phyloP scores from a whole-genome alignment of 345 rosid genomes.

The Triadica sebifera region DNA sequence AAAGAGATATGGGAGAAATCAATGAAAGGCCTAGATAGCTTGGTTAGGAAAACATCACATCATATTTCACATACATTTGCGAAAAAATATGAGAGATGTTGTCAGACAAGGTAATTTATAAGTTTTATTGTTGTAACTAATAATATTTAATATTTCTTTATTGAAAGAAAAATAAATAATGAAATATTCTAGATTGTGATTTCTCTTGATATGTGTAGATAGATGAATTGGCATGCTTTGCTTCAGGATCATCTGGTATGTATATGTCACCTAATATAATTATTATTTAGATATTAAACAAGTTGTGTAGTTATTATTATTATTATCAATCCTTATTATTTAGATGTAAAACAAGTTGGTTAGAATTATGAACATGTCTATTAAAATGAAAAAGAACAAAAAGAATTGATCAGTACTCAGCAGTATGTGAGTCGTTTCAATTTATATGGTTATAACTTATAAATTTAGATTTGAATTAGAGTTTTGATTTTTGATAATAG shows the following conservation, averaged over 20 bases:
- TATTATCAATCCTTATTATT: too few relatives aligned
- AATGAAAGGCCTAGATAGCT: slow-evolving; percentile 83
- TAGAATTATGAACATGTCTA: too few relatives aligned
- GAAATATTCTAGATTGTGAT: not conserved
- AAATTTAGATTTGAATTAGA: too few relatives aligned
- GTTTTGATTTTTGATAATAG: too few relatives aligned
- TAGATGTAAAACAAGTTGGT: too few relatives aligned
- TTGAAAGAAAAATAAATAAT: not conserved
- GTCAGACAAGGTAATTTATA: slow-evolving; percentile 62
- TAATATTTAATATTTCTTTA: not conserved
- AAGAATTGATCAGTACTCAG: too few relatives aligned
- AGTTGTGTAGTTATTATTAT: too few relatives aligned
- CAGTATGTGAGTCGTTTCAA: too few relatives aligned
- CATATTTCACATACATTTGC: slow-evolving; percentile 79
- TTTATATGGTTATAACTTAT: too few relatives aligned
- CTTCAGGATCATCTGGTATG: slow-evolving; percentile 89
- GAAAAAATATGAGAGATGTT: slow-evolving; percentile 71
- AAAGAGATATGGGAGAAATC: slow-evolving; percentile 99
- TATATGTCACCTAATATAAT: slow-evolving; percentile 73
- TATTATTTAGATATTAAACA: too few relatives aligned
- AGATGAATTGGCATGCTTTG: slow-evolving; percentile 99
- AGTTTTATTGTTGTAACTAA: not conserved
- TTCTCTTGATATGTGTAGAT: slow-evolving; percentile 45
- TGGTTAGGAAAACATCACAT: slow-evolving; percentile 76
- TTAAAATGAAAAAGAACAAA: too few relatives aligned